Percentiles rank a stretch among this genome's conserved stretches.
These are phyloP conservation scores for Coemansia sp. DNA, from an alignment of 192 early-diverging fungal species.

Conservation along the genomic window DNA sequence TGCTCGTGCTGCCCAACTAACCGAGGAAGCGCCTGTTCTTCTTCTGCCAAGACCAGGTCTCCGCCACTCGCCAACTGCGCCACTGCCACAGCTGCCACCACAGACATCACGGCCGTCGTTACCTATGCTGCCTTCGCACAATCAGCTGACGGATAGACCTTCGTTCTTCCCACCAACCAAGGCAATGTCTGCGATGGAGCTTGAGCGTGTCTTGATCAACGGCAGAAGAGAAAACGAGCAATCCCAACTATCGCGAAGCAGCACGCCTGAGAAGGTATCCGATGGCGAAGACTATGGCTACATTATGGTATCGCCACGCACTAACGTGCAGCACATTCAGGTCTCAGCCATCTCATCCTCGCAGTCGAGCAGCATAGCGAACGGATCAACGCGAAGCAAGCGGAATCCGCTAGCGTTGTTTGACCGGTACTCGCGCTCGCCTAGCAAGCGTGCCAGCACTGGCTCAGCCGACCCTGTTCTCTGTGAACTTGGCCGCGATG, in stretches of 20 bases:
- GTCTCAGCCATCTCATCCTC: slow-evolving; percentile 27
- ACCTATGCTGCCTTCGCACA: not conserved
- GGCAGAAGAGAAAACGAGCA: not conserved
- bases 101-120: slow-evolving; percentile 10
- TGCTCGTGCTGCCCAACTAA: not conserved
- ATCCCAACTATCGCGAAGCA: not conserved
- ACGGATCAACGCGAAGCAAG: slow-evolving; percentile 9
- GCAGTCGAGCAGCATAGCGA: slow-evolving; percentile 15
- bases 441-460: slow-evolving; percentile 1
- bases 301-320: slow-evolving; percentile 53
- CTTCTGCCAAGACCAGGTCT: slow-evolving; percentile 5
- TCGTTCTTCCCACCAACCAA: not conserved
- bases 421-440: slow-evolving; percentile 13
- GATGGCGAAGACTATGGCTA: slow-evolving; percentile 53
- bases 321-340: slow-evolving; percentile 39
- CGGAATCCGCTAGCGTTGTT: slow-evolving; percentile 5
- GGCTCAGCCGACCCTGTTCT: not conserved
- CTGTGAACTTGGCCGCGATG: slow-evolving; percentile 28
- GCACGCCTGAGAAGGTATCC: slow-evolving; percentile 23
- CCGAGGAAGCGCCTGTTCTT: not conserved
- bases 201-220: slow-evolving; percentile 8
- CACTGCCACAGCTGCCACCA: slow-evolving; percentile 21
- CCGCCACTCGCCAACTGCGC: slow-evolving; percentile 17
- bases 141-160: not conserved
- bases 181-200: slow-evolving; percentile 4